A percentile compares a stretch with the other conserved stretches of the same genome.
phyloP scores from a whole-genome alignment of 805 yeast genomes.

The Kuraishia molischiana region DNA sequence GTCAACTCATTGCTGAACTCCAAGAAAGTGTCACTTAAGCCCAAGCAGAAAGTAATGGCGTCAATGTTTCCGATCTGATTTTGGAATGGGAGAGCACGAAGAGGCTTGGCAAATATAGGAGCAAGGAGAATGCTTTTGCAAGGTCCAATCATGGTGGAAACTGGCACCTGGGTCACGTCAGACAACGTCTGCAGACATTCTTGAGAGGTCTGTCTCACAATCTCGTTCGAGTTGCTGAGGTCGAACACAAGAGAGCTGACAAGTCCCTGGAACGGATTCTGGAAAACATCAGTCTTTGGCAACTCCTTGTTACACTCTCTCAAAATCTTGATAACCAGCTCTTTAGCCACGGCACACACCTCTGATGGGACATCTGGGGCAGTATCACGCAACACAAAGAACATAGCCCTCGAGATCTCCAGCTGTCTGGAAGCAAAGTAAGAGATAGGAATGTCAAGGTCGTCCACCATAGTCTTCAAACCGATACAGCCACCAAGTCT shows the following conservation, averaged over 20 bases:
- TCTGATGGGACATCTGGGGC: conserved; percentile 79
- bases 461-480: conserved; percentile 60
- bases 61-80: conserved; percentile 99
- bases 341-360: conserved; percentile 65
- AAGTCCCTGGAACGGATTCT: conserved; percentile 70
- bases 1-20: conserved; percentile 85
- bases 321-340: conserved; percentile 54
- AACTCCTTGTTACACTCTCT: conserved; percentile 55
- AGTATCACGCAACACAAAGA: conserved; percentile 85
- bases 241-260: conserved; percentile 90
- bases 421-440: conserved; percentile 76
- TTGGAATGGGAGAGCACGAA: conserved; percentile 93
- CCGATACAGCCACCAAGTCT: conserved; percentile 90
- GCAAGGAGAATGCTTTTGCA: conserved; percentile 76
- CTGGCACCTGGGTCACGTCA: conserved; percentile 57
- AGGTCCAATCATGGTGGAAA: conserved; percentile 69
- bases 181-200: conserved; percentile 58
- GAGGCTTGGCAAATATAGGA: conserved; percentile 94
- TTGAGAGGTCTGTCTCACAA: conserved; percentile 78
- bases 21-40: conserved; percentile 70
- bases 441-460: conserved; percentile 51
- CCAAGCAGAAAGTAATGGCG: conserved; percentile 87
- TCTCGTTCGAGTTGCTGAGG: conserved; percentile 77
- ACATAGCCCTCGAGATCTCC: conserved; percentile 77
- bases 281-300: conserved; percentile 49